Percentiles rank a stretch among this genome's conserved stretches.
Evolutionary conservation across 768 basidiomycete species (phyloP).

Genomic region (Solioccasus polychromus): DNA sequence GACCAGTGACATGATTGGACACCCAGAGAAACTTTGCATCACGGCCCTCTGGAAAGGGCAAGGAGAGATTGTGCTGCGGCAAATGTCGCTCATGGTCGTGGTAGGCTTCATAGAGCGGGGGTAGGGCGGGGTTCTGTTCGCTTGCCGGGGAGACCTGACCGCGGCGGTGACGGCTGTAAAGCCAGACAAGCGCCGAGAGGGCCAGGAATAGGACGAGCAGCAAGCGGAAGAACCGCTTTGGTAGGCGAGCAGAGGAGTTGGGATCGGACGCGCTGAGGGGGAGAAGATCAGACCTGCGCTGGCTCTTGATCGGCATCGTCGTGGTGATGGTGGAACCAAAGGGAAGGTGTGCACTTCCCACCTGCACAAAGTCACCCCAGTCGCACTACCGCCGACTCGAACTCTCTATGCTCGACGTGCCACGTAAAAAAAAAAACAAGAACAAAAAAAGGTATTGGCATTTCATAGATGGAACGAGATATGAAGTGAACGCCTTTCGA

Average conservation of each 20-base stretch:
- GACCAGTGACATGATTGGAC: slow-evolving; percentile 46
- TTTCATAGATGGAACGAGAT: slow-evolving; percentile 24
- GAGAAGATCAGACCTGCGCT: no score
- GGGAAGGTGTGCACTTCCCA: no score
- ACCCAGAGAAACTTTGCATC: slow-evolving; percentile 46
- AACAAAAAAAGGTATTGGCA: slow-evolving; percentile 6
- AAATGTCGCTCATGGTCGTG: slow-evolving; percentile 42
- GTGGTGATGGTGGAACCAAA: not conserved
- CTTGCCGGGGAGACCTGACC: not conserved
- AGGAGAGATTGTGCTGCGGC: slow-evolving; percentile 42
- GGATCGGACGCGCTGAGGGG: slow-evolving; percentile 1
- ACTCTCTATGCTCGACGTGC: no score
- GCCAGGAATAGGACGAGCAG: slow-evolving; percentile 12
- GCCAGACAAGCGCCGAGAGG: slow-evolving; percentile 13
- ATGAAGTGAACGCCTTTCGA: slow-evolving; percentile 26
- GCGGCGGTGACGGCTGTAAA: slow-evolving; percentile 5
- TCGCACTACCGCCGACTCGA: no score
- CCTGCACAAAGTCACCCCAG: no score
- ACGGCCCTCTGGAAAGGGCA: slow-evolving; percentile 40
- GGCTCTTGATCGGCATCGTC: slow-evolving; percentile 11
- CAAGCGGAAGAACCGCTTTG: slow-evolving; percentile 12
- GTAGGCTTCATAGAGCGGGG: slow-evolving; percentile 46
- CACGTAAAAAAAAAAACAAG: not conserved
- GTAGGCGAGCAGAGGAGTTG: slow-evolving; percentile 11
- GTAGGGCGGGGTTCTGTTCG: slow-evolving; percentile 20